Evolutionary conservation across 352 stramenopile genomes (phyloP).

Genomic region (Globisporangium yorkense): DNA sequence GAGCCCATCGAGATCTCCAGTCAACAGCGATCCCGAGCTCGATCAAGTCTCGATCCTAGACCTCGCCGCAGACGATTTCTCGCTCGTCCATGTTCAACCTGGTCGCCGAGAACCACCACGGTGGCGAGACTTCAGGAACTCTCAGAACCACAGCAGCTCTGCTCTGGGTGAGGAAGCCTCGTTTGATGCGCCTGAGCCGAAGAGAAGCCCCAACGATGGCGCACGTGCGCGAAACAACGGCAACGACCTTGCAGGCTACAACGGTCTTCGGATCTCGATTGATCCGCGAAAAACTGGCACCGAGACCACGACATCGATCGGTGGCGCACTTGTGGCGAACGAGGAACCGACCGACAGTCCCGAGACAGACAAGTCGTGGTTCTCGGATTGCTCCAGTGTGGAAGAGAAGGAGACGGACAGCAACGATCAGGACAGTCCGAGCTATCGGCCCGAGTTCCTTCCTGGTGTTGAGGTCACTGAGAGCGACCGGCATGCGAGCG

Average conservation of each 20-base stretch:
- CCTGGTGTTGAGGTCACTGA: background rate
- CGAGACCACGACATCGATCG: slow-evolving; percentile 23
- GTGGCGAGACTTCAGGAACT: background rate
- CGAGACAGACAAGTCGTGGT: slow-evolving; percentile 13
- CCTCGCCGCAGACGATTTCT: background rate
- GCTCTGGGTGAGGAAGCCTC: background rate
- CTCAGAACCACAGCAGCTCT: background rate
- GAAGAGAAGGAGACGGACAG: slow-evolving; percentile 9
- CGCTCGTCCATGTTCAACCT: background rate
- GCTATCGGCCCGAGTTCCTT: background rate
- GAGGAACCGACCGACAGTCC: slow-evolving; percentile 18
- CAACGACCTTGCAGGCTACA: background rate
- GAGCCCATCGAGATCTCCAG: slow-evolving; percentile 9
- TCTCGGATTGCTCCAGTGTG: slow-evolving; percentile 20
- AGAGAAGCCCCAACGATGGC: background rate
- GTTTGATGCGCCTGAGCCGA: background rate
- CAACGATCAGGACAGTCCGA: slow-evolving; percentile 9
- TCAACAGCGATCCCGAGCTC: background rate
- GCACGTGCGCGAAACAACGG: background rate
- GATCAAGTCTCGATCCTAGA: background rate
- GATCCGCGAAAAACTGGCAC: slow-evolving; percentile 20
- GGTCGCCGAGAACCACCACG: background rate
- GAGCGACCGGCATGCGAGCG: background rate
- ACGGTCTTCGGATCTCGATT: slow-evolving; percentile 1
- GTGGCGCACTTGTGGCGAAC: slow-evolving; percentile 13